Evolutionary conservation across 164 flowering plant genomes (phyloP).

Genomic region (Annona squamosa): DNA sequence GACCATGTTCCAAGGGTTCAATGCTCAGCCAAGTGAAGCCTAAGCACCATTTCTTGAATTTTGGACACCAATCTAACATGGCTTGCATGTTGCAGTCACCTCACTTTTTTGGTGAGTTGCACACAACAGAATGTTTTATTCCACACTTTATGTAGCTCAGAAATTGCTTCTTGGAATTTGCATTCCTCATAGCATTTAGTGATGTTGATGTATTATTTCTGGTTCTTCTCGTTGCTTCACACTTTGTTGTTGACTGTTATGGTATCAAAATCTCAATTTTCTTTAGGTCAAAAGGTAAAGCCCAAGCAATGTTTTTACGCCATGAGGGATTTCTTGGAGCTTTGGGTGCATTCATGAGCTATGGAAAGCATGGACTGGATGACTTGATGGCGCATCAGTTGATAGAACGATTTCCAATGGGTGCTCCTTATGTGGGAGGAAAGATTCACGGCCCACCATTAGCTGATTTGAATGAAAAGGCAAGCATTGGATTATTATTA

Average conservation of each 20-base stretch:
- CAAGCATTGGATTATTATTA: constrained; percentile 29
- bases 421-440: constrained; percentile 92
- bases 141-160: too few species aligned
- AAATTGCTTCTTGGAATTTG: background rate
- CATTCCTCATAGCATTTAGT: background rate
- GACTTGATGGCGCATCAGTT: constrained; percentile 96
- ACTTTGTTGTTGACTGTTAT: background rate
- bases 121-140: background rate
- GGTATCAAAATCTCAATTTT: background rate
- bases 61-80: background rate
- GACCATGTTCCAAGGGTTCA: too few species aligned
- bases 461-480: constrained; percentile 92
- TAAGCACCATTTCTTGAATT: too few species aligned
- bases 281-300: constrained; percentile 84
- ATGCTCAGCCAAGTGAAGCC: too few species aligned
- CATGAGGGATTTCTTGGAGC: constrained; percentile 99
- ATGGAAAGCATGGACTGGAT: constrained; percentile 96
- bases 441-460: constrained; percentile 89
- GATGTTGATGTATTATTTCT: background rate
- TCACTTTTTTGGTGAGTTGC: background rate
- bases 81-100: background rate
- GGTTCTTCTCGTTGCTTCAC: background rate
- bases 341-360: constrained; percentile 98
- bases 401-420: constrained; percentile 98
- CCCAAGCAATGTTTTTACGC: constrained; percentile 91